Conservation (phyloP, 345 rosid species). For the Pseudoturritis turrita region DNA sequence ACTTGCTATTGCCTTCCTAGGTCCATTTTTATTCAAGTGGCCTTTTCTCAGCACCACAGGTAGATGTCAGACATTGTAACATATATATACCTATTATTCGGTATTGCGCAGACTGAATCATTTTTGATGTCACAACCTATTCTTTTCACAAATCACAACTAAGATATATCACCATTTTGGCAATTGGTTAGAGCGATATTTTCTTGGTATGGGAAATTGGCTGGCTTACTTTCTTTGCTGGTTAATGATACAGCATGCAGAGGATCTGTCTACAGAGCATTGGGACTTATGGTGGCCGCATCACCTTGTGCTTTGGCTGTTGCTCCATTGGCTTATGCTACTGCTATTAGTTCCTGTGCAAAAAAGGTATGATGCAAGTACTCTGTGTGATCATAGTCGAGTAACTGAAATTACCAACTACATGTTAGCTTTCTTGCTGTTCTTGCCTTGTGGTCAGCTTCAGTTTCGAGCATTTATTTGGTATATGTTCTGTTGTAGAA, state of each 20-base stretch:
- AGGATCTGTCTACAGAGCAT: slow-evolving; percentile 91
- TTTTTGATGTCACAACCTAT: background rate
- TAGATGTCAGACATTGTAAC: slow-evolving; percentile 25
- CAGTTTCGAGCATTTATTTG: background rate
- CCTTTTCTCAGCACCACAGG: slow-evolving; percentile 85
- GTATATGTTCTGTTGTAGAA: background rate
- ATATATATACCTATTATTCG: background rate
- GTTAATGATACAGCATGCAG: slow-evolving; percentile 60
- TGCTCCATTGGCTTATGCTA: slow-evolving; percentile 98
- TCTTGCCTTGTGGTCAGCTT: background rate
- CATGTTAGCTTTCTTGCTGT: background rate
- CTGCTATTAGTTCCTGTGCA: slow-evolving; percentile 93
- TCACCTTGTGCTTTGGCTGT: slow-evolving; percentile 98
- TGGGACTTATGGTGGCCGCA: slow-evolving; percentile 97
- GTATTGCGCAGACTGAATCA: background rate
- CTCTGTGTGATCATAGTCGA: background rate
- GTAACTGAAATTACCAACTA: background rate
- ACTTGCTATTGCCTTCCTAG: slow-evolving; percentile 65
- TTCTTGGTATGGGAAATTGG: background rate
- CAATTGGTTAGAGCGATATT: background rate
- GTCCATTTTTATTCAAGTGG: slow-evolving; percentile 94
- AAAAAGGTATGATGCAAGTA: slow-evolving; percentile 55
- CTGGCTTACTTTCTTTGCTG: background rate
- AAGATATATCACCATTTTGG: background rate
- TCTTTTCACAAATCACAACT: background rate